Evolutionary conservation across 139 green algal species (phyloP), one percentile per base, ranked within the genome.

Genomic region (Astrephomene gubernaculifera): DNA sequence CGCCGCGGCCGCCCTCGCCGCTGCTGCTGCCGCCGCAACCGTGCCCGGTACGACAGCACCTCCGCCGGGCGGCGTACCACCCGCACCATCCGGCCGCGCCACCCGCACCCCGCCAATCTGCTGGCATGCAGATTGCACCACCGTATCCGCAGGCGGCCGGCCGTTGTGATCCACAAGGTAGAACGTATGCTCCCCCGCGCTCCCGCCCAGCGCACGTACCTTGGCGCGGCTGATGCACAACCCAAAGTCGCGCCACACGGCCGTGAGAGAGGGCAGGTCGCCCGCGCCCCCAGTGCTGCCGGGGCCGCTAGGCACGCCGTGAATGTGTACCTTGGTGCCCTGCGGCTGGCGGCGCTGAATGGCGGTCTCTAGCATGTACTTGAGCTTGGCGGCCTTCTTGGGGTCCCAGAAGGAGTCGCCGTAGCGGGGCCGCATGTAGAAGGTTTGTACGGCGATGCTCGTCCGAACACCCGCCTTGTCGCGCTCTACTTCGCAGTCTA

Each of bases 291-390:
- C 43, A 7, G 19, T 25, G 24, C 49, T 22, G n/a, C 31, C 76
- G 38, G 17, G 27, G 29, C 12, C 29, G 74, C 74, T 19, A 8
- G 39, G 35, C 39, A 41, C 60, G 24, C 60, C 38, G 35, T 91
- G 88, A n/a, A 96, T 91, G 68, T 94, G 93, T 53, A 96, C 83
- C 86, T 96, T 96, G 71, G 93, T 85, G 52, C 91, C 91, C 73
- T 88, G 84, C 45, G 91, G 91, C 57, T 83, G 54, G 12, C 86
- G 79, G 0, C 86, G 71, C 90, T 95, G 89, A 61, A 96, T 94
- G 82, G 89, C 90, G 12, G 76, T 71, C 79, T 93, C 89, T 33
- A 96, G 82, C 78, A 84, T 84, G 78, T 84, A 84, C 33, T 43
- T 60, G 12, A 96, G 88, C 86, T 94, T 90, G 36, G 79, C 85